Evolutionary conservation across 2,329 filamentous ascomycete genomes (phyloP).

Genomic region (Botrytis squamosa): DNA sequence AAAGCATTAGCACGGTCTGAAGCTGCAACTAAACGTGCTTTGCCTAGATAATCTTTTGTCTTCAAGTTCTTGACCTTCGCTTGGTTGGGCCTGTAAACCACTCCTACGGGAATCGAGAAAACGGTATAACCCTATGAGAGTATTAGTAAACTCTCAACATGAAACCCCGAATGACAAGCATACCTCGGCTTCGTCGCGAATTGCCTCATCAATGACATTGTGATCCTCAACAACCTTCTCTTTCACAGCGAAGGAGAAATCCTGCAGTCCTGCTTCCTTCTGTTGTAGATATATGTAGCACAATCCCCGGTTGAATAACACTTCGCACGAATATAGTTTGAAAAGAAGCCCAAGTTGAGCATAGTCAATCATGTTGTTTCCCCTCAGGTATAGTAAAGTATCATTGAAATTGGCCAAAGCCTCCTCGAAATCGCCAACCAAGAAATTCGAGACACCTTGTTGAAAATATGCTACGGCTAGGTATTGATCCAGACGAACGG

Average conservation of each 20-base stretch:
- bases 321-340: conserved; percentile 95
- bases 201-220: conserved; percentile 97
- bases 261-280: conserved; percentile 84
- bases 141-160: conserved; percentile 25
- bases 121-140: conserved; percentile 82
- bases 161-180: conserved; percentile 27
- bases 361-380: conserved; percentile 97
- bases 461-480: conserved; percentile 98
- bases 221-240: conserved; percentile 97
- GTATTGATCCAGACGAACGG: conserved; percentile 87
- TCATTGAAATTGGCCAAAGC: conserved; percentile 98
- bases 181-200: conserved; percentile 88
- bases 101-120: conserved; percentile 95
- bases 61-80: conserved; percentile 98
- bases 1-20: conserved; percentile 78
- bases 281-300: conserved; percentile 98
- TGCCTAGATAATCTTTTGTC: conserved; percentile 95
- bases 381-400: conserved; percentile 87
- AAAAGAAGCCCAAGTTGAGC: conserved; percentile 93
- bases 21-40: conserved; percentile 88
- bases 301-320: conserved; percentile 92
- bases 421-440: conserved; percentile 95
- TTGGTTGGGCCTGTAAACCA: conserved; percentile 92
- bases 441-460: conserved; percentile 95
- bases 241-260: conserved; percentile 85